Percentiles rank a stretch among this genome's conserved stretches.
Conservation (phyloP, 202 grass and related monocot genomes). For the Digitaria exilis region DNA sequence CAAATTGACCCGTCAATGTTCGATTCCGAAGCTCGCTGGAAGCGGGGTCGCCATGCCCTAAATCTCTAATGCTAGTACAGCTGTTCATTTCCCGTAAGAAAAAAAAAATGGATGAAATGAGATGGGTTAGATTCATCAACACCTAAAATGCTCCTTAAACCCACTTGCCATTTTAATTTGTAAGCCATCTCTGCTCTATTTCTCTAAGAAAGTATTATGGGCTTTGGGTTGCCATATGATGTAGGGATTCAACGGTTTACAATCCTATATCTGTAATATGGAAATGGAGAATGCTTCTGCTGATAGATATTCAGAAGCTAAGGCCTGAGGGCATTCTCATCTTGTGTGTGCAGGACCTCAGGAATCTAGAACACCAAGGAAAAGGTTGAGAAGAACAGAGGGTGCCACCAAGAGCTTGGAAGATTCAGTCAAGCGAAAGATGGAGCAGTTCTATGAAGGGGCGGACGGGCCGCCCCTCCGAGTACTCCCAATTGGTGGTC, state of each 20-base stretch:
- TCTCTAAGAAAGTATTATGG: not conserved
- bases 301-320: not conserved
- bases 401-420: slow-evolving; percentile 88
- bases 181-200: not conserved
- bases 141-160: not conserved
- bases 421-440: slow-evolving; percentile 91
- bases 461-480: slow-evolving; percentile 82
- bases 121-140: not conserved
- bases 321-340: not conserved
- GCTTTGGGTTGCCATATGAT: not conserved
- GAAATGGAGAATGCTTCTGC: not conserved
- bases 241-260: not conserved
- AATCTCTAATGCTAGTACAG: not conserved
- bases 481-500: slow-evolving; percentile 90
- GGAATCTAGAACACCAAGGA: slow-evolving; percentile 66
- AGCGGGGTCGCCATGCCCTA: not conserved
- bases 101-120: not conserved
- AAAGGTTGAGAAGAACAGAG: slow-evolving; percentile 66
- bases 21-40: not conserved
- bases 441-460: slow-evolving; percentile 99
- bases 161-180: not conserved
- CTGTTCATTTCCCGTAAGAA: not conserved
- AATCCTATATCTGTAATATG: not conserved
- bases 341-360: slow-evolving; percentile 46
- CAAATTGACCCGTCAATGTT: not conserved